Percentiles rank a stretch among this genome's conserved stretches.
These are phyloP conservation scores for Exophiala sp. DNA, from an alignment of 2,329 filamentous ascomycete genomes.

Conservation along the genomic window DNA sequence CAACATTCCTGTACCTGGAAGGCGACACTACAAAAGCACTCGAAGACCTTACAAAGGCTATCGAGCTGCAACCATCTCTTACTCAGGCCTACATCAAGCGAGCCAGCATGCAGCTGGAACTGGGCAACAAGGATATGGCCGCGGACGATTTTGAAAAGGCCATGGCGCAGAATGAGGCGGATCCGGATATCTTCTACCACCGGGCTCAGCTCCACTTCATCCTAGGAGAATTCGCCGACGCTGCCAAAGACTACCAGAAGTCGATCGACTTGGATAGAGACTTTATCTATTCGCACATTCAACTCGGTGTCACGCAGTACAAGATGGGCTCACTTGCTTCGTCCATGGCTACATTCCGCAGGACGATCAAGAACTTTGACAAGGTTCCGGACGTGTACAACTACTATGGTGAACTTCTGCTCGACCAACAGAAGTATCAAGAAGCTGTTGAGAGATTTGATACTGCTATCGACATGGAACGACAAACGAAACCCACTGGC, in stretches of 20 bases:
- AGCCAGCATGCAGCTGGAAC: slow-evolving; percentile 94
- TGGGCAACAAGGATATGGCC: slow-evolving; percentile 81
- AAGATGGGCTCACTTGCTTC: slow-evolving; percentile 99
- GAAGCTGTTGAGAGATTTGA: slow-evolving; percentile 98
- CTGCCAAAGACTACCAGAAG: slow-evolving; percentile 98
- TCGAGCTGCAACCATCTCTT: slow-evolving; percentile 80
- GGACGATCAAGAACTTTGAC: slow-evolving; percentile 97
- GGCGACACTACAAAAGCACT: slow-evolving; percentile 83
- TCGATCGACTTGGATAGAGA: slow-evolving; percentile 93
- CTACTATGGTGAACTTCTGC: slow-evolving; percentile 95
- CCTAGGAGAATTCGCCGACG: slow-evolving; percentile 85
- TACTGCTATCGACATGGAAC: slow-evolving; percentile 97
- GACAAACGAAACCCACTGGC: slow-evolving; percentile 76
- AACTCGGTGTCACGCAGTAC: slow-evolving; percentile 98
- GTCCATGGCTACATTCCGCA: slow-evolving; percentile 96
- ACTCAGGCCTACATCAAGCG: slow-evolving; percentile 99
- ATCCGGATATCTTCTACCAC: slow-evolving; percentile 99
- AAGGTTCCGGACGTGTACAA: slow-evolving; percentile 98
- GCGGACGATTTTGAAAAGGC: slow-evolving; percentile 84
- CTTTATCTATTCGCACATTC: slow-evolving; percentile 99
- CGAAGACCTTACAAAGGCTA: slow-evolving; percentile 83
- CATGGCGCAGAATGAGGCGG: slow-evolving; percentile 75
- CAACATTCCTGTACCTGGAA: slow-evolving; percentile 89
- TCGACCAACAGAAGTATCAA: slow-evolving; percentile 92
- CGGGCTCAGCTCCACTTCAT: slow-evolving; percentile 98